Base-by-base conservation (phyloP, 2,329 filamentous ascomycete genomes). In the Apiospora marii region DNA sequence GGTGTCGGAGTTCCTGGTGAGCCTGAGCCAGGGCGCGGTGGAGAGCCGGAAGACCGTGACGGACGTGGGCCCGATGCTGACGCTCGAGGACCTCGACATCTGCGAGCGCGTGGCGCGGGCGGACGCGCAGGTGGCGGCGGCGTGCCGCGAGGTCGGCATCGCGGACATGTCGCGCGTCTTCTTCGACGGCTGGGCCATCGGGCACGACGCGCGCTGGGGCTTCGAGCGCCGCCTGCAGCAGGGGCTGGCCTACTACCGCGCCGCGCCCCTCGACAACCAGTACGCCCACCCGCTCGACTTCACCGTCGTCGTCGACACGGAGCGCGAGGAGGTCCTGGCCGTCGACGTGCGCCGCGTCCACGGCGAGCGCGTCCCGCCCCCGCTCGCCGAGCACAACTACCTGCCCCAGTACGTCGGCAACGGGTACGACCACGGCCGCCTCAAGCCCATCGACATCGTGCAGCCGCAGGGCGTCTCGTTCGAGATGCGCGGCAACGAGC, bases 121-220 rank as follows among this genome's bases (percentile, higher is more conserved):
- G 75, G 92, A 95, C 76, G 86, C 91, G 0, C 92, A 91, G 74
- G 93, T 95, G 73, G 93, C 95, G 77, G 90, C 94, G 81, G 92
- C 93, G 78, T 96, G 93, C 78, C 88, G 87, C 2, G 89, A 95
- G 46, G 84, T 94, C 74, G 93, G 93, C 30, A 94, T 96, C 74
- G 86, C 91, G 76, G 92, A 95, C 77, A 96, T 96, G 93, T 84
- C 93, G 82, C 94, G 95, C 83, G 92, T 96, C 48, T 95, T 93
- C 82, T 92, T 93, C 80, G 93, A 96, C 81, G 93, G 92, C 58
- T 96, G 93, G 93, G 94, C 93, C 1, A 95, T 96, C 81, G 93
- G 93, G 44, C 93, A 93, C 75, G 93, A 96, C 77, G 90, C 93
- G 80, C 90, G 93, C 68, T 95, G 94, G 81, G 93, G 93, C 69